Evolutionary conservation across 768 basidiomycete genomes (phyloP).

Genomic region (Mycena galopus): DNA sequence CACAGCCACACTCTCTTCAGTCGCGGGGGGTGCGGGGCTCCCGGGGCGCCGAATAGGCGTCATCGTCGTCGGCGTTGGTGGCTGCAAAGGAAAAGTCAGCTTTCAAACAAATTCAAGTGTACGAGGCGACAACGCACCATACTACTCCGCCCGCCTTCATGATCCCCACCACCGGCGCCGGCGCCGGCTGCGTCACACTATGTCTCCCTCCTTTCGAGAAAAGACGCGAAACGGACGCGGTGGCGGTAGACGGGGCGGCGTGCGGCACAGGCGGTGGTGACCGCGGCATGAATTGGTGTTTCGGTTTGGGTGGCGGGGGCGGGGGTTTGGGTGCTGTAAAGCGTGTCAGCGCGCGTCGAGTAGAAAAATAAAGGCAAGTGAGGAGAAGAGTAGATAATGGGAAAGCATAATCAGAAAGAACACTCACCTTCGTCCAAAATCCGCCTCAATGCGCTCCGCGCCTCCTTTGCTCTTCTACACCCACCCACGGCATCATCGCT

Average conservation of each 20-base stretch:
- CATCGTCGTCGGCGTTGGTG: not conserved
- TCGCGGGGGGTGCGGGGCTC: not conserved
- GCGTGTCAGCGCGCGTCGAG: not conserved
- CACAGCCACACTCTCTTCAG: not conserved
- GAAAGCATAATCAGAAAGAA: not conserved
- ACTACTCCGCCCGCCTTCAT: conserved; percentile 19
- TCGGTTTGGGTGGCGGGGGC: conserved; percentile 47
- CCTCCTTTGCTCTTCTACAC: conserved; percentile 29
- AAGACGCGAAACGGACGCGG: conserved; percentile 83
- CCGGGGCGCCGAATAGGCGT: not conserved
- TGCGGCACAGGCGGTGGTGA: conserved; percentile 66
- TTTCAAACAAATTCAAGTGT: too few species aligned
- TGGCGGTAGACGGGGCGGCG: conserved; percentile 78
- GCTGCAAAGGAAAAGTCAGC: not conserved
- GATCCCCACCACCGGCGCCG: conserved; percentile 15
- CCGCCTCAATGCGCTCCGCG: conserved; percentile 30
- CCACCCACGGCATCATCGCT: not conserved
- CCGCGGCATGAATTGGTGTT: conserved; percentile 45
- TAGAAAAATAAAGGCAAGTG: not conserved
- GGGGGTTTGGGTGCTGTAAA: conserved; percentile 33
- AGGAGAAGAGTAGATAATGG: not conserved
- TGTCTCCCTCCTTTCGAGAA: conserved; percentile 66
- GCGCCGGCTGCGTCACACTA: conserved; percentile 47
- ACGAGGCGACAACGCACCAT: not conserved
- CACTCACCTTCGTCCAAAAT: conserved; percentile 32